These are phyloP conservation scores for Leersia perrieri DNA, from an alignment of 176 grass and related monocot genomes.

Conservation along the genomic window DNA sequence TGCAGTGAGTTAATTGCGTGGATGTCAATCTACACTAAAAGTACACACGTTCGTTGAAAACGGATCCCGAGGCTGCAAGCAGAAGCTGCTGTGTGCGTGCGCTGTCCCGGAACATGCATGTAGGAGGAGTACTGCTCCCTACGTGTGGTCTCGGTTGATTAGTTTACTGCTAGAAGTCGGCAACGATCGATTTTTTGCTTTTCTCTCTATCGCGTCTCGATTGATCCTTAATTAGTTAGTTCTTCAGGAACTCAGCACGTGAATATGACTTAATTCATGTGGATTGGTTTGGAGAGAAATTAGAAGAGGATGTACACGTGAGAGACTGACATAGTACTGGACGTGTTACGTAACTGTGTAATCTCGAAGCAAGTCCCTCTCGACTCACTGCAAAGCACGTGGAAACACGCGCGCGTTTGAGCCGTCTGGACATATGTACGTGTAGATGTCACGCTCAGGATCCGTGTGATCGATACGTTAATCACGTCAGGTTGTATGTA, in stretches of 20 bases:
- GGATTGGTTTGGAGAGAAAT: background rate
- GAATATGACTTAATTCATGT: background rate
- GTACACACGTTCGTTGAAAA: background rate
- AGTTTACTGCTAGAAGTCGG: background rate
- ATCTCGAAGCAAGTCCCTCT: background rate
- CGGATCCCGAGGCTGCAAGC: background rate
- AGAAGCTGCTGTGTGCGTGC: background rate
- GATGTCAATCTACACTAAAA: background rate
- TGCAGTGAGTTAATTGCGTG: constrained; percentile 31
- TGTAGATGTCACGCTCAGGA: background rate
- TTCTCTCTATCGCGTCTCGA: background rate
- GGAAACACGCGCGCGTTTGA: background rate
- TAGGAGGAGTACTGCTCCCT: background rate
- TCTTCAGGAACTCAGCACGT: background rate
- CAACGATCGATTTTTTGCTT: background rate
- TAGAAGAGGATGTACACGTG: background rate
- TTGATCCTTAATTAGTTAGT: background rate
- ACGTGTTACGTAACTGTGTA: background rate
- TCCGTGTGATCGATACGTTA: background rate
- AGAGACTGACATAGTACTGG: background rate
- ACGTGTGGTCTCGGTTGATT: background rate
- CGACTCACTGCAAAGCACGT: background rate
- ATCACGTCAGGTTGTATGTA: background rate
- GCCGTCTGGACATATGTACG: background rate
- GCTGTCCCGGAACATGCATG: background rate